Conservation (phyloP, 2,329 filamentous ascomycete species). For the Fusarium newnesense region DNA sequence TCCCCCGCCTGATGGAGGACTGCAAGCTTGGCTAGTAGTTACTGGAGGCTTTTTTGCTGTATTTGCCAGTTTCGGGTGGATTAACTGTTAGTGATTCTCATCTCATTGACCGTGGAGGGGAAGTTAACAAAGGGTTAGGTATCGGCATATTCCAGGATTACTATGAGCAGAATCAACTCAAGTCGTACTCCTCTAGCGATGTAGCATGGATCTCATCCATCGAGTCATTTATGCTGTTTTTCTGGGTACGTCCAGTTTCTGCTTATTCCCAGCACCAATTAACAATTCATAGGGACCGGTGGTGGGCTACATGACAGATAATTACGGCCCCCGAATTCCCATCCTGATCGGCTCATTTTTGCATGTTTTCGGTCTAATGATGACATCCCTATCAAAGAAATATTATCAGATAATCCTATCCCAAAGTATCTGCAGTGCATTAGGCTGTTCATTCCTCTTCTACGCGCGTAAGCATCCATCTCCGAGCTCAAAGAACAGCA, state of each 20-base stretch:
- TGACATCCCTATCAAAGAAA: constrained; percentile 61
- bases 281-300: constrained; percentile 59
- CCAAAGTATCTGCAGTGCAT: constrained; percentile 53
- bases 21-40: constrained; percentile 6
- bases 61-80: constrained; percentile 16
- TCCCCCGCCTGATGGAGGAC: not conserved
- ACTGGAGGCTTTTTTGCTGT: constrained; percentile 2
- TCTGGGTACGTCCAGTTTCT: not conserved
- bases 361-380: constrained; percentile 72
- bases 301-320: constrained; percentile 71
- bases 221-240: constrained; percentile 19
- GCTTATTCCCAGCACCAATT: fast-evolving
- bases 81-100: not conserved
- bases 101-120: fast-evolving
- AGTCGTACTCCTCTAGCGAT: not conserved
- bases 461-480: constrained; percentile 14
- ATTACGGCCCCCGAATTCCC: constrained; percentile 69
- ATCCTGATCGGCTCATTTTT: constrained; percentile 63
- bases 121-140: not conserved
- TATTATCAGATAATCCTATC: constrained; percentile 56
- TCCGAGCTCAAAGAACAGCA: fast-evolving
- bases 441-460: constrained; percentile 39
- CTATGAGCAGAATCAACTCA: constrained; percentile 1
- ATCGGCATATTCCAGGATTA: constrained; percentile 21
- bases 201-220: constrained; percentile 14